These are phyloP conservation scores for Physcomitrellopsis africana DNA, from an alignment of 225 moss, liverwort and hornwort species.

Conservation along the genomic window DNA sequence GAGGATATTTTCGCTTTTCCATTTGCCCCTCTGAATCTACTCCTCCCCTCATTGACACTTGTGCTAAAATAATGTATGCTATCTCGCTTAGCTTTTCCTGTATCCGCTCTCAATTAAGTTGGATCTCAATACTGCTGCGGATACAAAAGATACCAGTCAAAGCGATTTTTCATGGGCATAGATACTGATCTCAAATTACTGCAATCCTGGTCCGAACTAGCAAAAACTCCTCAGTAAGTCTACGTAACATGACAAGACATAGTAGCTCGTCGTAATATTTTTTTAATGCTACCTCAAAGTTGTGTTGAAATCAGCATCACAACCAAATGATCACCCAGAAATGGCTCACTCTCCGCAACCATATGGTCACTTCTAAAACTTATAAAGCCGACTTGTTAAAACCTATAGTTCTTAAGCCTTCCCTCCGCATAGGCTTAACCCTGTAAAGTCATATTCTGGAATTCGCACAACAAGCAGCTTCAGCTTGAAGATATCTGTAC, in stretches of 20 bases:
- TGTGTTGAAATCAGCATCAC: slow-evolving; percentile 16
- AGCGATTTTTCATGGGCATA: slow-evolving; percentile 13
- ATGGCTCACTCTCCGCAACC: slow-evolving; percentile 11
- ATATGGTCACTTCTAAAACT: slow-evolving; percentile 18
- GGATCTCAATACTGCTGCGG: slow-evolving; percentile 11
- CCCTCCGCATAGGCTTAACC: neutral
- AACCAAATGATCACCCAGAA: slow-evolving; percentile 25
- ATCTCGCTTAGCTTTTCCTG: slow-evolving; percentile 12
- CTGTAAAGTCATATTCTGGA: neutral
- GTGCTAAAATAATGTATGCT: slow-evolving; percentile 2
- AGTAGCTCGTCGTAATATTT: neutral
- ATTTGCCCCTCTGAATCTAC: slow-evolving; percentile 24
- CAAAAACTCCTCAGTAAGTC: slow-evolving; percentile 12
- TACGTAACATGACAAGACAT: slow-evolving; percentile 3
- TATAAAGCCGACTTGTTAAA: slow-evolving; percentile 18
- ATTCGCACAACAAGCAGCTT: neutral
- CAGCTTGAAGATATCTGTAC: slow-evolving; percentile 5
- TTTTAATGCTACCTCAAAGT: slow-evolving; percentile 11
- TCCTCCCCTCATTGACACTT: slow-evolving; percentile 39
- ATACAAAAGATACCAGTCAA: slow-evolving; percentile 17
- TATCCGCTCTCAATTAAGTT: slow-evolving; percentile 19
- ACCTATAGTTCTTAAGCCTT: slow-evolving; percentile 22
- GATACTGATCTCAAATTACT: neutral
- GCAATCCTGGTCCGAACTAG: slow-evolving; percentile 7
- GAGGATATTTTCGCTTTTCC: slow-evolving; percentile 46